These are phyloP conservation scores for Pythium graminicola DNA, from an alignment of 352 stramenopile genomes.

Conservation along the genomic window DNA sequence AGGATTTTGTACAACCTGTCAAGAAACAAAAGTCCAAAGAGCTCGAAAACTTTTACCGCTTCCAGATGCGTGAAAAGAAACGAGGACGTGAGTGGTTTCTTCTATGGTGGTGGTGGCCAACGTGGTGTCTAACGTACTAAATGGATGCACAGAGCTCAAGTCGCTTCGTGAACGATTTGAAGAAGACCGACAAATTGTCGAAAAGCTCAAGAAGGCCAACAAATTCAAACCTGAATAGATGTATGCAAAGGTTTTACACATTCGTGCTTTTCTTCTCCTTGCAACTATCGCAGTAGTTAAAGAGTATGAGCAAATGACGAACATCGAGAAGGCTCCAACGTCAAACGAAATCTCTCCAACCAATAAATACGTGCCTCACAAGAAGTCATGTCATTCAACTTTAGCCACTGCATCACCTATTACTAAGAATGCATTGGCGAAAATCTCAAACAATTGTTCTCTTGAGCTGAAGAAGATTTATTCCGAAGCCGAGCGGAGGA, in stretches of 20 bases:
- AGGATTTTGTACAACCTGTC: slow-evolving; percentile 37
- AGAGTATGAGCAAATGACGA: too few species aligned
- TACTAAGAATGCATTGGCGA: neutral
- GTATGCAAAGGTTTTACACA: neutral
- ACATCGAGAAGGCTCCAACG: too few species aligned
- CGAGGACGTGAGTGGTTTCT: slow-evolving; percentile 70
- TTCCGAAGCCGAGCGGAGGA: slow-evolving; percentile 82
- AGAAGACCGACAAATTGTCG: slow-evolving; percentile 66
- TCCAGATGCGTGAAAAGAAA: slow-evolving; percentile 83
- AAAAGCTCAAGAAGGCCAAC: slow-evolving; percentile 80
- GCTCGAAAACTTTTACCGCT: slow-evolving; percentile 77
- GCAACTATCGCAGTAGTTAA: too few species aligned
- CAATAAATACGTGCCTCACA: slow-evolving; percentile 4
- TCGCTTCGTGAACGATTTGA: slow-evolving; percentile 77
- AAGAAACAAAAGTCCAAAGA: slow-evolving; percentile 87
- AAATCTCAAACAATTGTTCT: neutral
- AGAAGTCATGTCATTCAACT: neutral
- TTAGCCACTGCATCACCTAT: slow-evolving; percentile 3
- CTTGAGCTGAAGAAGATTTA: slow-evolving; percentile 29
- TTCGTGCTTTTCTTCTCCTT: neutral
- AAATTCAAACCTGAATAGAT: slow-evolving; percentile 75
- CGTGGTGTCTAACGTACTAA: slow-evolving; percentile 5
- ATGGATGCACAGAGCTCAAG: slow-evolving; percentile 54
- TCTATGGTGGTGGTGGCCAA: neutral
- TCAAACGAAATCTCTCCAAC: too few species aligned